Conservation (phyloP, 768 basidiomycete genomes). For the Boletus rufocinnamomeus region DNA sequence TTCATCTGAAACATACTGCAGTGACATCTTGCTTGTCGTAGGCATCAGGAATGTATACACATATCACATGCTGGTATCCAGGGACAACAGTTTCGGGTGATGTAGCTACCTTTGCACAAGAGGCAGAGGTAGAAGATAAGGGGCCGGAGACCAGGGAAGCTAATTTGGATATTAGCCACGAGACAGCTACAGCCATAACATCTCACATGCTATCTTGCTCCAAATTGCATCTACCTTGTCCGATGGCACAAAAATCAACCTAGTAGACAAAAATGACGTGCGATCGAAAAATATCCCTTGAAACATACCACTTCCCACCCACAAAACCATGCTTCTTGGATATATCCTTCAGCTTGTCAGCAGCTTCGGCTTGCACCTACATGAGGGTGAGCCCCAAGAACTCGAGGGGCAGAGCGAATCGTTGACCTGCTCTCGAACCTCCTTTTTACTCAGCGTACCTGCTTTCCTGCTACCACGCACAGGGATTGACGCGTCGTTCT, state of each 20-base stretch:
- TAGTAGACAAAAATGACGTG: conserved; percentile 27
- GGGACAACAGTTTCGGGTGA: conserved; percentile 48
- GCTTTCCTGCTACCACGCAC: conserved; percentile 69
- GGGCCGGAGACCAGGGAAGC: conserved; percentile 69
- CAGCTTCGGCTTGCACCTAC: conserved; percentile 62
- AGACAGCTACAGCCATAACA: neutral
- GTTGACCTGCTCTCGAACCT: conserved; percentile 64
- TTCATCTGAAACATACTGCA: conserved; percentile 40
- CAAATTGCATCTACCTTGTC: conserved; percentile 68
- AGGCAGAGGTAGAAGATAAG: conserved; percentile 57
- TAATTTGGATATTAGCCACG: conserved; percentile 27
- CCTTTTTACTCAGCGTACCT: conserved; percentile 73
- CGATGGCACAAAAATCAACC: conserved; percentile 65
- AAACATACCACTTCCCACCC: conserved; percentile 65
- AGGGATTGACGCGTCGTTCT: conserved; percentile 71
- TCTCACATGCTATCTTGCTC: conserved; percentile 60
- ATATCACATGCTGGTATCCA: conserved; percentile 64
- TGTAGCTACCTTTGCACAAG: conserved; percentile 66
- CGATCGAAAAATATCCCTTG: neutral
- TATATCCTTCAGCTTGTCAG: conserved; percentile 59
- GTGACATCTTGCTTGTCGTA: conserved; percentile 63
- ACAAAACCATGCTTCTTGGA: conserved; percentile 55
- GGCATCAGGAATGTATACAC: conserved; percentile 70
- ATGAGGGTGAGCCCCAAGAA: conserved; percentile 1
- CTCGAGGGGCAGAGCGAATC: neutral